Conservation (phyloP, 495 filamentous ascomycete genomes). For the Xylaria venustula region DNA sequence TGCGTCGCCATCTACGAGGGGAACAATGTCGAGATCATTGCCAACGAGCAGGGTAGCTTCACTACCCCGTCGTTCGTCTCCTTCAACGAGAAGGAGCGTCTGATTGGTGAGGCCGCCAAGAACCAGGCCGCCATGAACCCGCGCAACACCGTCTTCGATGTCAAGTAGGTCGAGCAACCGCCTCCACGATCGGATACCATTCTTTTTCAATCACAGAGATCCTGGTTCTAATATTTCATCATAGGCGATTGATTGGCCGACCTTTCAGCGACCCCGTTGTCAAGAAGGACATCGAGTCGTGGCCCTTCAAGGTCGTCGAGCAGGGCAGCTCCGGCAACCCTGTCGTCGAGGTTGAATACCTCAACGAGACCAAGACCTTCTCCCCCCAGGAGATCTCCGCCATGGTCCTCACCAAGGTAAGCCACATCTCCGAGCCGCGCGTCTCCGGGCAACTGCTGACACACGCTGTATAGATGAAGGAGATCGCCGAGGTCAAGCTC, state of each 20-base stretch:
- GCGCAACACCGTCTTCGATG: slow-evolving; percentile 95
- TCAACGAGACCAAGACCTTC: slow-evolving; percentile 90
- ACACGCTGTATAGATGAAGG: slow-evolving; percentile 71
- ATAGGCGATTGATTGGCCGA: slow-evolving; percentile 88
- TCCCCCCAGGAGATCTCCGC: slow-evolving; percentile 97
- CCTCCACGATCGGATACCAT: no score
- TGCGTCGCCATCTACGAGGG: slow-evolving; percentile 99
- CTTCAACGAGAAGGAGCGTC: slow-evolving; percentile 96
- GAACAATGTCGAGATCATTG: slow-evolving; percentile 98
- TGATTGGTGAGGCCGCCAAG: slow-evolving; percentile 99
- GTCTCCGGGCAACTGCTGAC: slow-evolving; percentile 15
- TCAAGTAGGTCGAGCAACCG: slow-evolving; percentile 60
- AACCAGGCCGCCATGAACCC: slow-evolving; percentile 99
- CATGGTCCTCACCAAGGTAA: slow-evolving; percentile 88
- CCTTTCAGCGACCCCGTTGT: slow-evolving; percentile 93
- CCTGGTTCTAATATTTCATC: slow-evolving; percentile 30
- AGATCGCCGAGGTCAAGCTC: slow-evolving; percentile 94
- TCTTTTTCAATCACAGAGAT: no score
- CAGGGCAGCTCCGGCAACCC: slow-evolving; percentile 74
- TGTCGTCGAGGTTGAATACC: slow-evolving; percentile 92
- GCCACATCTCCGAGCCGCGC: slow-evolving; percentile 6
- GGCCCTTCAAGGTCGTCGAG: slow-evolving; percentile 97
- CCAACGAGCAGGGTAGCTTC: slow-evolving; percentile 99
- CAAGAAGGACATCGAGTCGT: slow-evolving; percentile 96
- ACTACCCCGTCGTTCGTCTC: slow-evolving; percentile 98